Base-by-base conservation (phyloP, 83 land plant species). In the Picea abies region DNA sequence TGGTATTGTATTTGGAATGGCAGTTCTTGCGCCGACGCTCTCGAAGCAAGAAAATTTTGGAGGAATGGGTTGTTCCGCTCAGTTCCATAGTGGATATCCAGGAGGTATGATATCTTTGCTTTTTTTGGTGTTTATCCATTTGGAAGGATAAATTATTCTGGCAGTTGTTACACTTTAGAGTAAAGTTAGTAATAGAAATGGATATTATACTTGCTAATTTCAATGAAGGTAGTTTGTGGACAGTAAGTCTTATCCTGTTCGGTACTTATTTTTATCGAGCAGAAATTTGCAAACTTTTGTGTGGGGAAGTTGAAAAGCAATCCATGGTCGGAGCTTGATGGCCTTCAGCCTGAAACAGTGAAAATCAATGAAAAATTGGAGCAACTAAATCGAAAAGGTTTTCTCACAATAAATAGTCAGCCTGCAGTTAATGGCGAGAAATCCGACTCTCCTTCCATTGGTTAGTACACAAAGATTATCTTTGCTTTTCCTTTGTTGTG, bases 311-410 rank as follows among this genome's bases (percentile, higher is more conserved):
- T 94, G 60, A 92, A 78, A 69, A 91, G 87, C 49, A 89, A 87
- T 80, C 98, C 98, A 5, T 96, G 98, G 98, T 96, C 98, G 61
- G 97, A 96, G 84, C 85, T 96, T 14, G 99, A 97, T 41, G 98
- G 98, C 76, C 94, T 97, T 88, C 99, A 97, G 85, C 92, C 95
- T 76, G 99, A 97, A 87, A 94, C 98, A 63, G 89, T 81, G 85
- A 94, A 96, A 86, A 97, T 97, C 0, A 84, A 94, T 81, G 93
- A 90, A 75, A 83, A 91, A 52, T 79, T 97, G 47, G 98, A 84
- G 22, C 80, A 78, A 32, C 84, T 97, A 23, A 97, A 97, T 88
- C 79, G 61, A 66, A 90, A 90, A 56, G 99, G 99, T 70, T 95
- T 94, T 79, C 91, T 95, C 23, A 94, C 98, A 23, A 95, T 95